Evolutionary conservation across 2,329 filamentous ascomycete species (phyloP), one percentile per base, ranked within the genome.

Genomic region (Ambrosiella xylebori): DNA sequence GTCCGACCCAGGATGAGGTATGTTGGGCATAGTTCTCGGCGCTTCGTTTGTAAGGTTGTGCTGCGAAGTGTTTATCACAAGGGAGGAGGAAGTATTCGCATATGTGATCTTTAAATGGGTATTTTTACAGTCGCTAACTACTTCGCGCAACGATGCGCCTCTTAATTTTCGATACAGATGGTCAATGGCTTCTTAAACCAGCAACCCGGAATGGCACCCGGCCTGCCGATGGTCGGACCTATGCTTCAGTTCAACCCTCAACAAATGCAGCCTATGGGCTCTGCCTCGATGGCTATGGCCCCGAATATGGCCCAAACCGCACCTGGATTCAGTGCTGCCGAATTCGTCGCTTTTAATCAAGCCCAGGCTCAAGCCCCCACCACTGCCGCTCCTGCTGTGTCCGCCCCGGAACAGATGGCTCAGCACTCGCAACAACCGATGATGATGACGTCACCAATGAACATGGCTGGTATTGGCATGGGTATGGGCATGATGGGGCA

Each of bases 161-260:
- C 47, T 19, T 13, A 11, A 11, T 15, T 15, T n/a, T 51, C 19
- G 11, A 13, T 51, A 52, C 65, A 94, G 88, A 89, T 91, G 84
- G 87, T 95, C 81, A 89, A 94, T 66, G 85, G 88, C 61, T 96
- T 96, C 69, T 78, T 95, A 66, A 88, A 95, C 68, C 85, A 93
- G 66, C 81, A 80, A 57, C 82, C 76, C n/a, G 73, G 64, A 54
- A 69, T 81, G 56, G 75, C 78, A 63, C 75, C 77, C 65, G 76
- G 79, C 56, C 76, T 79, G 63, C 70, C 74, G 8, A 72, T 77
- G 66, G 74, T 76, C 60, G 74, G 74, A 54, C 72, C 71, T 19
- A 70, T 71, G 40, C 68, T 76, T 52, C 73, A 72, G 59, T 67
- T 80, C 62, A 75, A 74, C 59, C 71, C 73, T 11, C 67, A 70